A percentile compares a stretch with the other conserved stretches of the same genome.
Evolutionary conservation across 495 filamentous ascomycete genomes (phyloP).

Genomic region (Parmelia sp.): DNA sequence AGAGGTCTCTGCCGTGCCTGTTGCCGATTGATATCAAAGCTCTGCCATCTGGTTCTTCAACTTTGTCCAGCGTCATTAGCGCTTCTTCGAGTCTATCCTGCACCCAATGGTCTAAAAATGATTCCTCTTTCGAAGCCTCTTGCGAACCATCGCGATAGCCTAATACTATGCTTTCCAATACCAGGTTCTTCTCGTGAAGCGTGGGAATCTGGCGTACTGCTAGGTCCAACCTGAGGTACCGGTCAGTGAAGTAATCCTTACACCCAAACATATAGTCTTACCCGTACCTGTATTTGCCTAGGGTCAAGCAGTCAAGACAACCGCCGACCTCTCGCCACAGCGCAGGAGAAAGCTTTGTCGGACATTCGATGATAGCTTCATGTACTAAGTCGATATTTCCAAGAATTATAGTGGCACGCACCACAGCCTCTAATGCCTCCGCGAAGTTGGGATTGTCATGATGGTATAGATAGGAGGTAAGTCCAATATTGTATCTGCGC

Average conservation of each 20-base stretch:
- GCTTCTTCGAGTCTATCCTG: neutral
- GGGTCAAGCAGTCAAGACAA: neutral
- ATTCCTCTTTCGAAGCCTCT: neutral
- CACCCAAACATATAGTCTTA: neutral
- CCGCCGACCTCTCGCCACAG: neutral
- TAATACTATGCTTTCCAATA: neutral
- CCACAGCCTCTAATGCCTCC: neutral
- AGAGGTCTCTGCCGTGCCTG: neutral
- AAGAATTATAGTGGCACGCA: neutral
- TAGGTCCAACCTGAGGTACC: neutral
- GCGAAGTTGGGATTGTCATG: neutral
- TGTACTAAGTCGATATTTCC: neutral
- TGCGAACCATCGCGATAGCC: neutral
- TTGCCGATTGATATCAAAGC: neutral
- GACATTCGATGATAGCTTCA: neutral
- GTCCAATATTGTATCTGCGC: neutral
- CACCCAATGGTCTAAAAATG: neutral
- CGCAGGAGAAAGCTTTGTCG: neutral
- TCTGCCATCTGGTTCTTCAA: neutral
- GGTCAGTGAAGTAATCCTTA: neutral
- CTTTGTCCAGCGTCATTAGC: neutral
- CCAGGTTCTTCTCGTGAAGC: neutral
- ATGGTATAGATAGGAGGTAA: neutral
- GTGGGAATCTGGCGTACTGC: conserved; percentile 1
- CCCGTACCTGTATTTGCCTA: neutral